These are phyloP conservation scores for Pyrus pyrifolia DNA, from an alignment of 306 rosid genomes.

Conservation along the genomic window DNA sequence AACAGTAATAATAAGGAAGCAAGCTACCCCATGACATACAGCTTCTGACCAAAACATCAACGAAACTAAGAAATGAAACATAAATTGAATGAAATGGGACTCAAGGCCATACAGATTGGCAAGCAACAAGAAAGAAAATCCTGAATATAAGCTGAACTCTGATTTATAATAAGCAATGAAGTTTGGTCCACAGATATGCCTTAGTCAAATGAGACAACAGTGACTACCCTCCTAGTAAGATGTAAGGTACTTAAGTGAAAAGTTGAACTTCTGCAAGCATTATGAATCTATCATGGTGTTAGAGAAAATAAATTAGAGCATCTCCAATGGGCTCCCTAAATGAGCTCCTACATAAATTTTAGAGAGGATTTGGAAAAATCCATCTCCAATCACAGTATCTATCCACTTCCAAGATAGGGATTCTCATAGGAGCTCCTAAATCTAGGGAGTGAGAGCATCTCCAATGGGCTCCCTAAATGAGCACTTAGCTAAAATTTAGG, in stretches of 20 bases:
- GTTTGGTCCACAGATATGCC: background rate
- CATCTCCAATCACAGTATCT: too few species aligned
- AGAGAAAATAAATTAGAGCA: background rate
- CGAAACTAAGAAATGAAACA: background rate
- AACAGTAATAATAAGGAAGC: background rate
- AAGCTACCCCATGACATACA: background rate
- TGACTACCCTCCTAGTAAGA: background rate
- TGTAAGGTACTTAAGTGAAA: background rate
- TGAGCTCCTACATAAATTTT: too few species aligned
- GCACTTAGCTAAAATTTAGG: too few species aligned
- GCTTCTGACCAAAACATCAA: background rate
- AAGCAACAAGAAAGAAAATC: conserved; percentile 2
- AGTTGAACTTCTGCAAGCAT: background rate
- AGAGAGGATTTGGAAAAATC: too few species aligned
- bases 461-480: too few species aligned
- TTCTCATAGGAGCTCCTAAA: too few species aligned
- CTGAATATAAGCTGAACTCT: background rate
- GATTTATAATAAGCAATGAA: background rate
- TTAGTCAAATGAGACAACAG: background rate
- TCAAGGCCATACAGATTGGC: background rate
- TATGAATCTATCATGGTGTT: background rate
- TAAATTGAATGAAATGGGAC: background rate
- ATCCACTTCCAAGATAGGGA: too few species aligned
- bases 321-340: too few species aligned
- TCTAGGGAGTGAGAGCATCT: too few species aligned